Conservation (phyloP, 805 yeast species). For the Monosporozyma aerobia region DNA sequence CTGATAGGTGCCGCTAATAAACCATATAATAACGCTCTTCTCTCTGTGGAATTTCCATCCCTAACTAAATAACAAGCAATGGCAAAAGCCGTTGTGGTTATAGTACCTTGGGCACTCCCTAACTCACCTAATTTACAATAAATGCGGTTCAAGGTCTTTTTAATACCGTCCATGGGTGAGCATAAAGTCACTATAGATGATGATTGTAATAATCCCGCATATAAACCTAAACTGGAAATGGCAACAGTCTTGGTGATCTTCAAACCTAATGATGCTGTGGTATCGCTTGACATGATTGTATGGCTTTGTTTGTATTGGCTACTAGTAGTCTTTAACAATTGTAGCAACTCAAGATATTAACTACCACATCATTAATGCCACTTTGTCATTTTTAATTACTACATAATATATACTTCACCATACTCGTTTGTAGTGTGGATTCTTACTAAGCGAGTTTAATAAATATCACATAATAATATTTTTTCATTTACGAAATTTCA, state of each 20-base stretch:
- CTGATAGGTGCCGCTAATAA: slow-evolving; percentile 9
- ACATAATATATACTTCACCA: too few species aligned
- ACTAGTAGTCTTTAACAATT: too few species aligned
- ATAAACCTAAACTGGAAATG: slow-evolving; percentile 56
- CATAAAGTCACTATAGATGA: slow-evolving; percentile 30
- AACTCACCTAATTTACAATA: slow-evolving; percentile 17
- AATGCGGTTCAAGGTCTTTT: slow-evolving; percentile 13
- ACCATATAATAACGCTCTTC: slow-evolving; percentile 6
- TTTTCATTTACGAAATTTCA: too few species aligned
- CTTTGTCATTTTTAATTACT: too few species aligned
- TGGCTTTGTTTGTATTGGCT: background rate
- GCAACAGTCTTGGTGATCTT: slow-evolving; percentile 33
- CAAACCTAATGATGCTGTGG: background rate
- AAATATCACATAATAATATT: too few species aligned
- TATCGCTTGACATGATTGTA: background rate
- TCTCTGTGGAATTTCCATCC: background rate
- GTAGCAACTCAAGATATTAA: too few species aligned
- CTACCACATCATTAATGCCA: too few species aligned
- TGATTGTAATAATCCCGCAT: slow-evolving; percentile 39
- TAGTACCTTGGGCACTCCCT: slow-evolving; percentile 33
- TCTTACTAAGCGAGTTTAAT: too few species aligned
- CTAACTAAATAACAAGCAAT: slow-evolving; percentile 34
- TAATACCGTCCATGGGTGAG: slow-evolving; percentile 14
- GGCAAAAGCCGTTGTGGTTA: slow-evolving; percentile 44
- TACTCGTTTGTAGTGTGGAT: too few species aligned